These are phyloP conservation scores for Hygrophoropsis aurantiaca DNA, from an alignment of 768 basidiomycete species.

Conservation along the genomic window DNA sequence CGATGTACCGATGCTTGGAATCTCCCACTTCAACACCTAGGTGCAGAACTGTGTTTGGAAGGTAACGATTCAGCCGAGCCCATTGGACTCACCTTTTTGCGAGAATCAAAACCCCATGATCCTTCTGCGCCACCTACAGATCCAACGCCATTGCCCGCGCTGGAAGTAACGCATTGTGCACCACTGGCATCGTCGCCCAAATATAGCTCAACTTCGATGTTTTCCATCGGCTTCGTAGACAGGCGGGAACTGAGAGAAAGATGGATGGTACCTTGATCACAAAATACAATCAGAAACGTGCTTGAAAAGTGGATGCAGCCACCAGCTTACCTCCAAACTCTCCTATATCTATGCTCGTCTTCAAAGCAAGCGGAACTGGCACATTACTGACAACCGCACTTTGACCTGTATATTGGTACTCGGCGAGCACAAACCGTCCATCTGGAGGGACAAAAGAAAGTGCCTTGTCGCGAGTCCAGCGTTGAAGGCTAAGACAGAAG, in stretches of 20 bases:
- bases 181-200: slow-evolving; percentile 73
- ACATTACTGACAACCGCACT: slow-evolving; percentile 40
- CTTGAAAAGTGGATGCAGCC: background rate
- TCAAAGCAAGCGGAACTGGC: slow-evolving; percentile 52
- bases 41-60: background rate
- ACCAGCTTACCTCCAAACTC: slow-evolving; percentile 29
- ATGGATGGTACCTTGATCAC: slow-evolving; percentile 66
- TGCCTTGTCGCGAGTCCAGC: slow-evolving; percentile 73
- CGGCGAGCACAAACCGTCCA: slow-evolving; percentile 79
- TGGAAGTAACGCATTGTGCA: slow-evolving; percentile 69
- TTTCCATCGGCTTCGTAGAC: slow-evolving; percentile 66
- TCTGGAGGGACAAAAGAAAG: slow-evolving; percentile 95
- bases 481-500: slow-evolving; percentile 55
- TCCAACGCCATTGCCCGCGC: slow-evolving; percentile 50
- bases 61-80: background rate
- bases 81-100: slow-evolving; percentile 47
- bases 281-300: background rate
- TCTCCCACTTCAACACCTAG: slow-evolving; percentile 78
- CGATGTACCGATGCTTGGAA: slow-evolving; percentile 64
- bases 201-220: slow-evolving; percentile 67
- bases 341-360: slow-evolving; percentile 35
- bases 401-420: slow-evolving; percentile 71
- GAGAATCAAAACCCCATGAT: slow-evolving; percentile 81
- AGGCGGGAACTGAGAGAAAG: slow-evolving; percentile 63
- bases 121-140: slow-evolving; percentile 43